Evolutionary conservation across 2,329 filamentous ascomycete genomes (phyloP).

Genomic region (Westerdykella sp.): DNA sequence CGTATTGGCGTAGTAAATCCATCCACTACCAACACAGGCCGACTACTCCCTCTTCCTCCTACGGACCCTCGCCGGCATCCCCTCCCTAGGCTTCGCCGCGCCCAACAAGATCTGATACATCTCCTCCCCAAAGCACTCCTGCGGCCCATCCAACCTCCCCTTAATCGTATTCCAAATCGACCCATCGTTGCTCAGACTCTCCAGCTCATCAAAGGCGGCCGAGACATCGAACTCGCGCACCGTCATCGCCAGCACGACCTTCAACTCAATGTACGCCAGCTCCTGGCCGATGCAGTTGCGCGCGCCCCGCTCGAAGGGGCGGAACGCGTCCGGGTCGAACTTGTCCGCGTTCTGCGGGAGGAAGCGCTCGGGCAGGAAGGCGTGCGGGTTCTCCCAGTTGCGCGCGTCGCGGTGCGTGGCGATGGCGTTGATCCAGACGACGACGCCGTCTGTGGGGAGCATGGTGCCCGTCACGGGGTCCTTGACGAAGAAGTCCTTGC

Average conservation of each 20-base stretch:
- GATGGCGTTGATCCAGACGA: conserved; percentile 6
- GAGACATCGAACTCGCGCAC: conserved; percentile 21
- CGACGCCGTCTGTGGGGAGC: conserved; percentile 13
- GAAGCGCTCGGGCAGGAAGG: conserved; percentile 20
- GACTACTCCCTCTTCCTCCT: conserved; percentile 1
- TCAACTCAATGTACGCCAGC: conserved; percentile 36
- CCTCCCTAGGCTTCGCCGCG: conserved; percentile 15
- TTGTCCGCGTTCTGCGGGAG: conserved; percentile 8
- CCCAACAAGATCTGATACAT: conserved; percentile 13
- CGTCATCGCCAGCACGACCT: conserved; percentile 23
- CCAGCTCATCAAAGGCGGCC: conserved; percentile 11
- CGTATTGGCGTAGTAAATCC: too few species aligned
- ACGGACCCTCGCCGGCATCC: conserved; percentile 10
- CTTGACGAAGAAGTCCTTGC: conserved; percentile 10
- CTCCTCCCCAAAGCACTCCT: conserved; percentile 9
- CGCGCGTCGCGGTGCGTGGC: conserved; percentile 10
- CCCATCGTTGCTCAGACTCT: conserved; percentile 5
- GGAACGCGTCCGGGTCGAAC: conserved; percentile 16
- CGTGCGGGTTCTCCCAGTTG: conserved; percentile 8
- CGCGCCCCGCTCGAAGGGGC: conserved; percentile 37
- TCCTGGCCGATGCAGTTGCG: conserved; percentile 38
- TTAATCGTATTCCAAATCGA: conserved; percentile 4
- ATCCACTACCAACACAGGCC: too few species aligned
- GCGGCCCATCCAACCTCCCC: not conserved
- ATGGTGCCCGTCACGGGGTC: conserved; percentile 15